Base-by-base conservation (phyloP, 2,329 filamentous ascomycete species). In the Venturia carpophila region DNA sequence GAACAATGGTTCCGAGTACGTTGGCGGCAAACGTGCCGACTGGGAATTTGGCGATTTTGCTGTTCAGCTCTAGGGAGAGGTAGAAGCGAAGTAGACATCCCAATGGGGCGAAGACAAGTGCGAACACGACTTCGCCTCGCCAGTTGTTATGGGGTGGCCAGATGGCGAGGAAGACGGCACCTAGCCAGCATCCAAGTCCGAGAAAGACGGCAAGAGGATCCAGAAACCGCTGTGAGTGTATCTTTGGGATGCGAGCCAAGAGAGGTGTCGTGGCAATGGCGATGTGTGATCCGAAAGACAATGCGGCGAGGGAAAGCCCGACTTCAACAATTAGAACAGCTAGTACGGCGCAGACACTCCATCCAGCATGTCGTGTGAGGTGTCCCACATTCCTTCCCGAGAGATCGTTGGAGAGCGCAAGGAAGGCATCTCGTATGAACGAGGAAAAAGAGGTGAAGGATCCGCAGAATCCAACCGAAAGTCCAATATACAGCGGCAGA, bases 371-470 rank as follows among this genome's bases (percentile, higher is more conserved):
- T 3, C 91, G 82, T 1, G 78, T 72, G 0, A 78, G 74, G 5
- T 73, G 72, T 21, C 71, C 68, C 0, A 70, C 69, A 0, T 71
- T 67, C 0, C 84, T 82, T 1, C 80, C 77, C 0, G 83, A 79
- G 13, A 95, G 77, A 68, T 88, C 83, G 72, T 96, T 94, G 4
- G 90, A 87, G 21, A 95, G 76, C 0, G 90, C 88, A 27, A 96
- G 82, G 73, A 95, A 96, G 17, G 82, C 77, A 70, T 96, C 92
- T 7, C 90, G 83, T 60, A 92, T 87, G 73, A 96, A 95, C 24
- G 87, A 86, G 0, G 92, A 96, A 75, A 96, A 96, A 11, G 89
- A 92, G 0, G 92, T 97, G 71, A 94, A 90, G 69, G 89, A 92
- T 67, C 93, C 91, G 71, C 91, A 96, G 75, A 94, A 94, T 13